These are phyloP conservation scores for Podospora fimiseda DNA, from an alignment of 495 filamentous ascomycete genomes.

Conservation along the genomic window DNA sequence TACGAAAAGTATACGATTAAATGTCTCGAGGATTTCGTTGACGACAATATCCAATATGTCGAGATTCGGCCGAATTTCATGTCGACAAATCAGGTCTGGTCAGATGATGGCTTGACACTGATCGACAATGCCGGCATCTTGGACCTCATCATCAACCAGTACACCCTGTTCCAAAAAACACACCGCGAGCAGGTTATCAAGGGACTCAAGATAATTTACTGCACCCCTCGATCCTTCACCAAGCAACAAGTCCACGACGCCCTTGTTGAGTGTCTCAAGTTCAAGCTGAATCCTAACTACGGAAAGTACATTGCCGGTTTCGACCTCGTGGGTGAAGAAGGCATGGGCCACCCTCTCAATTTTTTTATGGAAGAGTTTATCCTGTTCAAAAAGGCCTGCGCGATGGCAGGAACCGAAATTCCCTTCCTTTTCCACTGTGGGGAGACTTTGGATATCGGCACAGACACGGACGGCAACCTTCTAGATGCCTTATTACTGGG, in stretches of 20 bases:
- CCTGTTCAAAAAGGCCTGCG: slow-evolving; percentile 71
- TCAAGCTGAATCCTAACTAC: slow-evolving; percentile 68
- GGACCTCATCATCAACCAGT: slow-evolving; percentile 44
- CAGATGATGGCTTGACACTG: slow-evolving; percentile 35
- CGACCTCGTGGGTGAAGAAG: slow-evolving; percentile 85
- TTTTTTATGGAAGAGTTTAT: slow-evolving; percentile 72
- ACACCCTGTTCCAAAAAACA: slow-evolving; percentile 37
- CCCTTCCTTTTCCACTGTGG: slow-evolving; percentile 95
- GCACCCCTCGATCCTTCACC: slow-evolving; percentile 48
- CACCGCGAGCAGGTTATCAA: slow-evolving; percentile 26
- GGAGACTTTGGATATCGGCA: slow-evolving; percentile 74
- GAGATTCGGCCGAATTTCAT: slow-evolving; percentile 55
- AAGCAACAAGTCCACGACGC: slow-evolving; percentile 53
- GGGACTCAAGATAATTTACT: slow-evolving; percentile 49
- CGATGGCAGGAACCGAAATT: slow-evolving; percentile 63
- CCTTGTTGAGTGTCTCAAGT: slow-evolving; percentile 70
- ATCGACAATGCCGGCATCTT: slow-evolving; percentile 45
- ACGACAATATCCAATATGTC: slow-evolving; percentile 52
- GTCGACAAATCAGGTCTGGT: slow-evolving; percentile 45
- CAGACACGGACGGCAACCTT: slow-evolving; percentile 74
- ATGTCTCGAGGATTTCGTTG: slow-evolving; percentile 44
- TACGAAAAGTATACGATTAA: slow-evolving; percentile 41
- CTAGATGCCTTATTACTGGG: slow-evolving; percentile 81
- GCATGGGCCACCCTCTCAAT: slow-evolving; percentile 59
- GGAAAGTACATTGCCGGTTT: slow-evolving; percentile 61